Percentiles rank a stretch among this genome's conserved stretches.
These are phyloP conservation scores for Funneliformis mosseae DNA, from an alignment of 192 early-diverging fungal genomes.

Conservation along the genomic window DNA sequence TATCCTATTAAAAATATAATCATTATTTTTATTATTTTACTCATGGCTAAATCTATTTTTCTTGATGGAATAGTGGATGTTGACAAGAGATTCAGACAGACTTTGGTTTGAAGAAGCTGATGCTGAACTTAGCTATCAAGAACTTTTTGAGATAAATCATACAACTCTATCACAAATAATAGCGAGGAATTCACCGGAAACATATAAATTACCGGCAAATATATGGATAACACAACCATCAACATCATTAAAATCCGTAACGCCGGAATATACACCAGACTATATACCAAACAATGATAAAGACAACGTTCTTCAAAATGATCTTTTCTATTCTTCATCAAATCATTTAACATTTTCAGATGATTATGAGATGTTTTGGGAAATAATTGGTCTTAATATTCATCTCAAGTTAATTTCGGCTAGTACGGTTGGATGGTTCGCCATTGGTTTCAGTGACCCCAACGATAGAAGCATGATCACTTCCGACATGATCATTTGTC, in stretches of 20 bases:
- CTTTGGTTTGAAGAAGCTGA: constrained; percentile 52
- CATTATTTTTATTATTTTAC: no score
- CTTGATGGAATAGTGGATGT: constrained; percentile 35
- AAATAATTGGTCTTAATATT: background rate
- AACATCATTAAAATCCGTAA: background rate
- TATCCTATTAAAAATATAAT: background rate
- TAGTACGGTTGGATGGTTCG: background rate
- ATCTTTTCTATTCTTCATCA: background rate
- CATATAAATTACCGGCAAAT: background rate
- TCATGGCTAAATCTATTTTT: background rate
- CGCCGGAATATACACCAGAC: background rate
- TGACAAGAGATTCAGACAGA: constrained; percentile 53
- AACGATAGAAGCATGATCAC: background rate
- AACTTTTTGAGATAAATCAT: constrained; percentile 32
- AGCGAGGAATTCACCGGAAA: background rate
- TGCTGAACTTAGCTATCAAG: constrained; percentile 38
- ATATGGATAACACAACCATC: constrained; percentile 15
- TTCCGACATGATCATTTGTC: background rate
- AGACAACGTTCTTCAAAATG: background rate
- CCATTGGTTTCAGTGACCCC: background rate
- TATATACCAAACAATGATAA: background rate
- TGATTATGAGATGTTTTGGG: background rate
- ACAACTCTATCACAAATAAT: constrained; percentile 35
- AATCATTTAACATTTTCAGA: background rate
- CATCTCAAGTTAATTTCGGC: background rate